Base-by-base conservation (phyloP, 2,329 filamentous ascomycete species). In the Diplodia seriata region DNA sequence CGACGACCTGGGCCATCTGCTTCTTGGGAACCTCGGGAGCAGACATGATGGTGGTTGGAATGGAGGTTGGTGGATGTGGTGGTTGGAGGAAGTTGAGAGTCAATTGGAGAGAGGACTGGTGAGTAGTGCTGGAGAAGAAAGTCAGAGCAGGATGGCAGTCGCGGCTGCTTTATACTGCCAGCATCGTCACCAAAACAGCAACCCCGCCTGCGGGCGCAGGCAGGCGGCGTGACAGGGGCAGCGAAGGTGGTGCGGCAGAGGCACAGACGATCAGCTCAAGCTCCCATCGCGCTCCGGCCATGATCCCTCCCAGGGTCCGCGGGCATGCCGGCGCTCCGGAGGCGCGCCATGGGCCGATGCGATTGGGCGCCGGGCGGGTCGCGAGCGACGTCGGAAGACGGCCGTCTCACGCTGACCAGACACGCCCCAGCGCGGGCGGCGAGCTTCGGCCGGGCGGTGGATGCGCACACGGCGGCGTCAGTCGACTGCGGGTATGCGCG, bases 1-100 rank as follows among this genome's bases (percentile, higher is more conserved):
- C 91, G 74, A 95, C 85, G 73, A 98, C 92, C 81, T 95, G 91
- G 63, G 94, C 94, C 92, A 91, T 96, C 85, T 98, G 94, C 80
- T 89, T 89, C 62, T 85, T 87, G 69, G 94, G 94, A 76, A 97
- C 87, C 67, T 87, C 74, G 69, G 76, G 73, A 53, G 66, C 66
- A 67, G 83, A 75, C 83, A 85, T 85, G 63, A 33, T 76, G 75
- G 43, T 50, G 56, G 49, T 54, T 18, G 59, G 49, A 29, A 18
- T 53, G 12, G 33, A 26, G 40, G 36, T 40, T 57, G 38, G 36
- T 23, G 55, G 36, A 20, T n/a, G 29, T 29, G 18, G 2, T 66
- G 50, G 33, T 51, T 18, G 51, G 26, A 38, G 26, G 53, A 50
- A 23, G 63, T 26, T 47, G 49, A 14, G 57, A 36, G 20, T 49